These are phyloP conservation scores for Aquilaria agallochum DNA, from an alignment of 441 rosid genomes.

Conservation along the genomic window DNA sequence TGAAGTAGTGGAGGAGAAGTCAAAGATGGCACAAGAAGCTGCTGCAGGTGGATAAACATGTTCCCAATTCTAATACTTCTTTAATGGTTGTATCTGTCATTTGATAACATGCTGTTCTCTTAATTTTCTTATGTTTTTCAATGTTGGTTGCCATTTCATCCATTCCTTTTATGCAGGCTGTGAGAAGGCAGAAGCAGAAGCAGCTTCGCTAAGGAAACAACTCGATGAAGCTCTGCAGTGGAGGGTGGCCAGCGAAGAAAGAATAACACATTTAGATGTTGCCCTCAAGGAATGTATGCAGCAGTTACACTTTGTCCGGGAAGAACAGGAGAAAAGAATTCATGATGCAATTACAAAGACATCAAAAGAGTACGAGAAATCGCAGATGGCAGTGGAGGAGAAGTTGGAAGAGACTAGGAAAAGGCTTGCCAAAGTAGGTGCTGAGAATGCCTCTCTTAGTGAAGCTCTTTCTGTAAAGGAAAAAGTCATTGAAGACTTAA, in stretches of 20 bases:
- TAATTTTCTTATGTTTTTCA: background rate
- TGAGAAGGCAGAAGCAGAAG: slow-evolving; percentile 62
- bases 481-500: slow-evolving; percentile 46
- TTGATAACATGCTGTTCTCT: background rate
- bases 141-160: slow-evolving; percentile 12
- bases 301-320: slow-evolving; percentile 65
- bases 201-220: slow-evolving; percentile 45
- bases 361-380: slow-evolving; percentile 50
- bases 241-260: slow-evolving; percentile 44
- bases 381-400: slow-evolving; percentile 39
- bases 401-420: slow-evolving; percentile 41
- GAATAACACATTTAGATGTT: slow-evolving; percentile 45
- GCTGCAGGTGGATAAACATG: slow-evolving; percentile 32
- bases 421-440: slow-evolving; percentile 43
- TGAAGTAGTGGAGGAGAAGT: slow-evolving; percentile 41
- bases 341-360: slow-evolving; percentile 71
- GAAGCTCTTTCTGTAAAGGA: slow-evolving; percentile 57
- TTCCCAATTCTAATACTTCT: slow-evolving; percentile 2
- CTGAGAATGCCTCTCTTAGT: slow-evolving; percentile 54
- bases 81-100: background rate
- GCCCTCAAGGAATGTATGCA: slow-evolving; percentile 83
- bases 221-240: slow-evolving; percentile 50
- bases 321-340: slow-evolving; percentile 73
- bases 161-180: slow-evolving; percentile 33
- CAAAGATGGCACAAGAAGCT: slow-evolving; percentile 52